Evolutionary conservation across 108 stramenopile species (phyloP).

Genomic region (Fragilariopsis cylindrus): DNA sequence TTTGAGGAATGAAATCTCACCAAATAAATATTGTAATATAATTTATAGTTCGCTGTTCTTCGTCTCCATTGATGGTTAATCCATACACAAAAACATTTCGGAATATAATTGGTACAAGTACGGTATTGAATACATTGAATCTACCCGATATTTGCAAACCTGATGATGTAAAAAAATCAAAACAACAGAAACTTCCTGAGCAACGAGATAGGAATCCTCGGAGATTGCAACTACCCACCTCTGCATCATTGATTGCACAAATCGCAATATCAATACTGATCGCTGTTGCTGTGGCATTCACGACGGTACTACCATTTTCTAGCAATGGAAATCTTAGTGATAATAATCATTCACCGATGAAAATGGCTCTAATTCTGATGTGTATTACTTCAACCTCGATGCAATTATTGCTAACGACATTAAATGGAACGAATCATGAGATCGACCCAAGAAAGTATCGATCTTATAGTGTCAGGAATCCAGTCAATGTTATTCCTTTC

Average conservation of each 20-base stretch:
- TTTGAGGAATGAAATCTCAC: not conserved
- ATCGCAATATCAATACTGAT: slow-evolving; percentile 21
- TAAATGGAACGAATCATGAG: slow-evolving; percentile 37
- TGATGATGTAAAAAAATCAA: not conserved
- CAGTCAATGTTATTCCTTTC: not conserved
- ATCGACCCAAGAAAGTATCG: slow-evolving; percentile 30
- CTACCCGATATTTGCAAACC: slow-evolving; percentile 16
- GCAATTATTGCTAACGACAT: slow-evolving; percentile 25
- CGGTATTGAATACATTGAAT: not conserved
- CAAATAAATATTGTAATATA: not conserved
- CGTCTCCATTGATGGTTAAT: slow-evolving; percentile 32
- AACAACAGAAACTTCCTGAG: not conserved
- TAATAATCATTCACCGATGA: not conserved
- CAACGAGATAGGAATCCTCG: slow-evolving; percentile 11
- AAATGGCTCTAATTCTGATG: slow-evolving; percentile 7
- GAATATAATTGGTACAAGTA: slow-evolving; percentile 1
- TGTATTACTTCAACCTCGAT: not conserved
- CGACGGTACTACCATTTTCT: slow-evolving; percentile 16
- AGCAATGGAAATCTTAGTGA: not conserved
- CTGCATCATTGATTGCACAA: slow-evolving; percentile 11
- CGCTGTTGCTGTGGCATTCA: slow-evolving; percentile 15
- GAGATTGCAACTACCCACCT: slow-evolving; percentile 26
- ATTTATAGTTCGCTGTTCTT: slow-evolving; percentile 42
- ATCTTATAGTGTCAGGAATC: slow-evolving; percentile 2
- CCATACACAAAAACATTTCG: slow-evolving; percentile 23